A percentile compares a stretch with the other conserved stretches of the same genome.
Conservation (phyloP, 225 moss, liverwort and hornwort genomes). For the Antitrichia curtipendula region DNA sequence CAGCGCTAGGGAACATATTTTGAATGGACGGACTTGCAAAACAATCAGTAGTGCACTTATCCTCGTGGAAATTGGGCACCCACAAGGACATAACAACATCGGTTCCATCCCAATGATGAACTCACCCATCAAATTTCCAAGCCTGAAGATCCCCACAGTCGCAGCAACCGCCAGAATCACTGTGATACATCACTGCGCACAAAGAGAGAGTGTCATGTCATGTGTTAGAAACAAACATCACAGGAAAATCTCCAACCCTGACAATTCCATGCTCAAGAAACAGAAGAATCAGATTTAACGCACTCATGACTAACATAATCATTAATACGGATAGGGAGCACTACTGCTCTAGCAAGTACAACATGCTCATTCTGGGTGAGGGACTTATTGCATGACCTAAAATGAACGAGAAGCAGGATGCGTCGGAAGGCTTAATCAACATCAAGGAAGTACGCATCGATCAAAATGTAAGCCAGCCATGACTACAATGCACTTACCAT, state of each 20-base stretch:
- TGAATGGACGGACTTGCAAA: not conserved
- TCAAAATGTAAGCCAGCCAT: not conserved
- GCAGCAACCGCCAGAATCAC: conserved; percentile 55
- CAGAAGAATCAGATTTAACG: not conserved
- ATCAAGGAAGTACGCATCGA: not conserved
- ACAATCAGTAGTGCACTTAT: not conserved
- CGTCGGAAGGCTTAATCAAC: not conserved
- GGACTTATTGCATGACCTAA: not conserved
- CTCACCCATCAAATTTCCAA: conserved; percentile 90
- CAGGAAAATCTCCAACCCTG: not conserved
- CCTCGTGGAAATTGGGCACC: not conserved
- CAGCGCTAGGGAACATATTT: not conserved
- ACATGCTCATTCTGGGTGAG: not conserved
- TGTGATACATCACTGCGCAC: conserved; percentile 85
- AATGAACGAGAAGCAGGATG: not conserved
- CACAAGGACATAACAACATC: not conserved
- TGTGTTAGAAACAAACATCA: not conserved
- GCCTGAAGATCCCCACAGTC: conserved; percentile 51
- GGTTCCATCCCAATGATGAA: not conserved
- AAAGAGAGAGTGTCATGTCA: not conserved
- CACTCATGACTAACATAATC: not conserved
- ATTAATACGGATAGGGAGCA: not conserved
- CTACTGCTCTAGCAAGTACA: not conserved
- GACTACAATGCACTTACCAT: not conserved
- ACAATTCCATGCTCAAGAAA: not conserved